Evolutionary conservation across 2,329 filamentous ascomycete species (phyloP), one percentile per base, ranked within the genome.

Genomic region (Pestalotiopsis sp.): DNA sequence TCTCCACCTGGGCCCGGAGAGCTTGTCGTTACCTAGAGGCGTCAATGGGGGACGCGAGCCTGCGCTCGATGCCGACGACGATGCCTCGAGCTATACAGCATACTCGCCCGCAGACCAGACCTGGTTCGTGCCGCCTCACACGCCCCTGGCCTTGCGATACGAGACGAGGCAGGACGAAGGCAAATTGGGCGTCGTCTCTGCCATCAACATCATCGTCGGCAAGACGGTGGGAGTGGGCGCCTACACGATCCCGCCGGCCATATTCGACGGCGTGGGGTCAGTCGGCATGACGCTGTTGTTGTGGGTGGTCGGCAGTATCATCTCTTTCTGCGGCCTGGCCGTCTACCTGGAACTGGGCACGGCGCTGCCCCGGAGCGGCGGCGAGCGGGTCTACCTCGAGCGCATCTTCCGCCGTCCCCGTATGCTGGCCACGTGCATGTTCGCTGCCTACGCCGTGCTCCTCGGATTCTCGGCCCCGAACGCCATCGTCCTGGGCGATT

Each of bases 161-260:
- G 25, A 36, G 2, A 12, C 27, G n/a, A 61, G 25, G 4, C 49
- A 67, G 7, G 74, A 77, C 9, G 75, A 75, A 52, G 73, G 74
- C 1, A 81, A 81, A 63, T 74, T 81, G 3, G 80, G 80, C 7
- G 78, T 78, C 14, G 70, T 80, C 52, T 81, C 78, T 9, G 76
- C 78, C 45, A 78, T 81, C 70, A 81, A 78, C 67, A 79, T 81
- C 56, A 81, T 81, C 38, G 74, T 81, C 9, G 78, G 78, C 41
- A 81, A 80, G 71, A 80, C 79, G 0, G 72, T 84, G 27, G 82
- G 83, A 2, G 77, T 82, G 11, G 80, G 84, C 70, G 79, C 87
- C 27, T 89, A 88, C 73, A 87, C 86, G 0, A 87, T 87, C 0
- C 87, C 87, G 0, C 84, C 84, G 2, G 85, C 86, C n/a, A 86